Evolutionary conservation across 495 filamentous ascomycete genomes (phyloP), one percentile per base, ranked within the genome.

Genomic region (Clohesyomyces aquaticus): DNA sequence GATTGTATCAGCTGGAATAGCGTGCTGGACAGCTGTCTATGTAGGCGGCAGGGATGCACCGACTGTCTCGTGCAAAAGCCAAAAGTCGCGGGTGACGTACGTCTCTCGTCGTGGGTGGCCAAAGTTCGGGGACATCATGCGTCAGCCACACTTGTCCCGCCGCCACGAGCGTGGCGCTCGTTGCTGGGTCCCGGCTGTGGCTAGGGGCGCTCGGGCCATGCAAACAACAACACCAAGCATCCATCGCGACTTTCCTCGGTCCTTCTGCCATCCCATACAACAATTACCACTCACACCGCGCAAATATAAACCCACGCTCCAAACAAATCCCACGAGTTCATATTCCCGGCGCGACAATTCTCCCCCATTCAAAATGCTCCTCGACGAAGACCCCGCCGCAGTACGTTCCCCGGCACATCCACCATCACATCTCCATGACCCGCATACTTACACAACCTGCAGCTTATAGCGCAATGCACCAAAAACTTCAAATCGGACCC

Each of bases 401-500:
- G 90, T 93, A 85, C 21, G 81, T 47, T 18, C 61, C 28, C 22
- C 43, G 45, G 16, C 54, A 19, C 41, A 21, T 42, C 19, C 23
- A n/a, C n/a, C n/a, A n/a, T 18, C n/a, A 25, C 25, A 48, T 18
- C 23, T n/a, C 6, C 45, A 29, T 26, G 55, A 18, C 21, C 45
- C 18, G 11, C 27, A 8, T 47, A 71, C 74, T 62, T 75, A 70
- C 45, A 53, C 27, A 43, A 41, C 32, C 63, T 41, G 14, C 71
- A 94, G 89, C 88, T 98, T 71, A 96, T 98, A 76, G 81, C 87
- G 74, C 87, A 93, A 77, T 95, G 91, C 21, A 87, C 93, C 75
- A 81, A 84, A 54, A 96, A 97, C 81, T 98, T 98, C 84, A 93
- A 96, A 78, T 96, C 91, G 73, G 79, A 84, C 45, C 88, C 89